Base-by-base conservation (phyloP, 371 early-diverging fungal genomes). In the Entomophthora muscae region DNA sequence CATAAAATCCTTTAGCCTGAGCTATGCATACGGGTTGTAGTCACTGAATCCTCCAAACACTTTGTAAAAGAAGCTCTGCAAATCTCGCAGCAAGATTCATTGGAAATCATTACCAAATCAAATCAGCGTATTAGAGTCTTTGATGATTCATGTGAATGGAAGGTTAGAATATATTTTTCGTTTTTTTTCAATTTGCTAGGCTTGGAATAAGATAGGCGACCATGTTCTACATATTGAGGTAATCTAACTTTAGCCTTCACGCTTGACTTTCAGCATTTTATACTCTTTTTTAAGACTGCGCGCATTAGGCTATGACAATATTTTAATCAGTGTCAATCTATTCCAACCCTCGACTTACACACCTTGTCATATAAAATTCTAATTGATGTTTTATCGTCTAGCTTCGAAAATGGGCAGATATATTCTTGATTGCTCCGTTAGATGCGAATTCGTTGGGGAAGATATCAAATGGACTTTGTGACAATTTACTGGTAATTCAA, bases 361-460 rank as follows among this genome's bases (percentile, higher is more conserved):
- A n/a, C n/a, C n/a, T n/a, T n/a, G n/a, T n/a, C n/a, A n/a, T n/a
- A n/a, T n/a, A n/a, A n/a, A n/a, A n/a, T n/a, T n/a, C n/a, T n/a
- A n/a, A n/a, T n/a, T n/a, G n/a, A n/a, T n/a, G n/a, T n/a, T n/a
- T n/a, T n/a, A n/a, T n/a, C n/a, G n/a, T n/a, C 17, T 42, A 90
- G 84, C 78, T 96, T 29, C 83, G 96, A 3, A 89, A 91, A 64
- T 98, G 98, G 98, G 94, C 96, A 24, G 94, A 95, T 65, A 70
- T 88, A 24, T 73, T 91, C 52, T 73, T 96, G 1, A 76, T 98
- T 53, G 90, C 92, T 0, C 98, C 98, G 2, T 68, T 95, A 32
- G 91, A 90, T 68, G 98, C 98, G 52, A 95, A 98, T 69, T 92
- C 95, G 0, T 69, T 98, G 58, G 95, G 86, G 33, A 98, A 98